Conservation (phyloP, 2,329 filamentous ascomycete genomes). For the Nemania sp. region DNA sequence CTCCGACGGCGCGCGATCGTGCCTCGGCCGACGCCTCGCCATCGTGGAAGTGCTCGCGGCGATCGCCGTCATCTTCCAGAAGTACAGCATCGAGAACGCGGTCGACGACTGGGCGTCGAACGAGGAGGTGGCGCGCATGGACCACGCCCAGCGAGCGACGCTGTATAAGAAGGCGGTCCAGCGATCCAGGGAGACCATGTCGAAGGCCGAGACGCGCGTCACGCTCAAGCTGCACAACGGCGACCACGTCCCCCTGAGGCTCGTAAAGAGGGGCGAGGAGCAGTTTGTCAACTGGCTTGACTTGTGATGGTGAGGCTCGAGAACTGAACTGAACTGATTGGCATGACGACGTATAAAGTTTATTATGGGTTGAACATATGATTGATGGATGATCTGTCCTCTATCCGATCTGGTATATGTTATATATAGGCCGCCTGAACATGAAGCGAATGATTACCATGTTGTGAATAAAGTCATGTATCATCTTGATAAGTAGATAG, state of each 20-base stretch:
- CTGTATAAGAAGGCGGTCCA: slow-evolving; percentile 65
- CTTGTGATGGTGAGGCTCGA: slow-evolving; percentile 8
- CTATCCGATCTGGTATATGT: neutral
- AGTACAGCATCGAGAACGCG: slow-evolving; percentile 71
- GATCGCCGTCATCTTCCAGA: slow-evolving; percentile 59
- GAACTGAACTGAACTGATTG: neutral
- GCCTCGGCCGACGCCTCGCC: slow-evolving; percentile 61
- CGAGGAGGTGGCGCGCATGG: slow-evolving; percentile 58
- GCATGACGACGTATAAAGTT: too few species aligned
- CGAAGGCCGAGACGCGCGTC: slow-evolving; percentile 61
- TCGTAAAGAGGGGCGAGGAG: slow-evolving; percentile 72
- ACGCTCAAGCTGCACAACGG: slow-evolving; percentile 70
- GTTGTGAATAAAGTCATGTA: too few species aligned
- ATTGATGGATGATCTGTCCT: neutral
- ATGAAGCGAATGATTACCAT: neutral
- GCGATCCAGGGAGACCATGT: slow-evolving; percentile 57
- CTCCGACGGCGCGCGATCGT: slow-evolving; percentile 60
- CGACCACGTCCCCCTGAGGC: slow-evolving; percentile 64
- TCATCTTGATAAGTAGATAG: too few species aligned
- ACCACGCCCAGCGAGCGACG: slow-evolving; percentile 46
- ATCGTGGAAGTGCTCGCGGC: slow-evolving; percentile 62
- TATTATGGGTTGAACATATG: neutral
- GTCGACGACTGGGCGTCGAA: slow-evolving; percentile 62
- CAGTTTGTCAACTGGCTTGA: slow-evolving; percentile 56
- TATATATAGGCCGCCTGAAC: slow-evolving; percentile 1